Evolutionary conservation across 2,329 filamentous ascomycete genomes (phyloP), one percentile per base, ranked within the genome.

Genomic region (Colletotrichum melonis): DNA sequence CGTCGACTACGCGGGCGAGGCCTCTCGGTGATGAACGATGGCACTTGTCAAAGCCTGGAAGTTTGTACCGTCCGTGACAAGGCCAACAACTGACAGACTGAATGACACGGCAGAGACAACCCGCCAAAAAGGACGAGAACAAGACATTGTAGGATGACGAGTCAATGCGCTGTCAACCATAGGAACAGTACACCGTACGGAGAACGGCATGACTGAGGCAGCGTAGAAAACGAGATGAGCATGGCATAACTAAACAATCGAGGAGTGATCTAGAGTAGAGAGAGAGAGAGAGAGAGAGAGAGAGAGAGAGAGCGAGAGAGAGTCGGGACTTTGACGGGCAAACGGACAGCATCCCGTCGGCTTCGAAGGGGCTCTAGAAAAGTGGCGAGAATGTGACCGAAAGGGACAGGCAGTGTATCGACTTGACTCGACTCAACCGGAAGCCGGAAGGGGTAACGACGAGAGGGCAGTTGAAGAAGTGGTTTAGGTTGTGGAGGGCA

Each of bases 101-200:
- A 11, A 38, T 28, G 64, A 62, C 69, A 71, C 35, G 69, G 54
- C 67, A 54, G 54, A 59, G 58, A 63, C 54, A 30, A 49, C n/a
- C 28, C 26, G 38, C 16, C 65, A 55, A 54, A 54, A 58, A 59
- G 67, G 67, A 71, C 60, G 71, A 62, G 67, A 56, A 63, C 63
- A 35, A 74, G 69, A 72, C 68, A 74, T 73, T 67, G 28, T 56
- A 66, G 66, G 49, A 26, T 59, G 68, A 73, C 63, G 22, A 55
- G 71, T 75, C 71, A 73, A 65, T 60, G 72, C 73, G 49, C n/a
- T 55, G 22, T 8, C 46, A 35, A 52, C 9, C 32, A 32, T n/a
- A 19, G 42, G 6, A 49, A 7, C 42, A n/a, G 54, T 42, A 49
- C 32, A 60, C 42, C 12, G 54, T 42, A 49, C 32, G 56, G 69